Percentiles rank a stretch among this genome's conserved stretches.
Conservation (phyloP, 2,329 filamentous ascomycete genomes). For the Boeremia lycopersici region DNA sequence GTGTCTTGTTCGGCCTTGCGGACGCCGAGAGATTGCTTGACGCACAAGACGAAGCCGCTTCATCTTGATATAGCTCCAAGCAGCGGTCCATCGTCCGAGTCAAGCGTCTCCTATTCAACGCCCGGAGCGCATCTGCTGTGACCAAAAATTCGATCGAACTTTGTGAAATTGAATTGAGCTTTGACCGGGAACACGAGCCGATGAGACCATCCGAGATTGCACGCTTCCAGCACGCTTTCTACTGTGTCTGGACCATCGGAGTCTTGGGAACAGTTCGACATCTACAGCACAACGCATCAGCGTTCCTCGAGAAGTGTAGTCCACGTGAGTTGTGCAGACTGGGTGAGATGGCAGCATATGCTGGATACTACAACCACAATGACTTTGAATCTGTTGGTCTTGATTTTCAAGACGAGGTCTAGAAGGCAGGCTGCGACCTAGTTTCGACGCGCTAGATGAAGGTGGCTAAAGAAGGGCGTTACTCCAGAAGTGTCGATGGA, state of each 20-base stretch:
- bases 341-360: slow-evolving; percentile 1
- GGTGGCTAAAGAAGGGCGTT: neutral
- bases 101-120: slow-evolving; percentile 18
- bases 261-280: slow-evolving; percentile 5
- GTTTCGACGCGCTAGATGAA: slow-evolving; percentile 4
- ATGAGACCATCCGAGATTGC: slow-evolving; percentile 17
- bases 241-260: slow-evolving; percentile 11
- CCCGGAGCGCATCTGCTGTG: slow-evolving; percentile 18
- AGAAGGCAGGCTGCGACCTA: slow-evolving; percentile 12
- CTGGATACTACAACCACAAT: slow-evolving; percentile 1
- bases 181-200: slow-evolving; percentile 8
- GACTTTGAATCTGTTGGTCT: slow-evolving; percentile 8
- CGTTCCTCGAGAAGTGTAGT: slow-evolving; percentile 11
- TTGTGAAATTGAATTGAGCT: slow-evolving; percentile 12
- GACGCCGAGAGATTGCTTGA: neutral
- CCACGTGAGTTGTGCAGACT: slow-evolving; percentile 11
- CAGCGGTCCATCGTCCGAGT: slow-evolving; percentile 11
- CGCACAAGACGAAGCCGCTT: neutral
- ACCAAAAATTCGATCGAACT: slow-evolving; percentile 9
- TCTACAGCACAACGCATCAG: slow-evolving; percentile 8
- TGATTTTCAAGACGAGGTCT: slow-evolving; percentile 10
- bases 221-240: slow-evolving; percentile 21
- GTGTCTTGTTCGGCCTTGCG: neutral
- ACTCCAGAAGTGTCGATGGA: neutral
- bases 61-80: neutral